These are phyloP conservation scores for Citrullus mucosospermus DNA, from an alignment of 306 rosid genomes.

Conservation along the genomic window DNA sequence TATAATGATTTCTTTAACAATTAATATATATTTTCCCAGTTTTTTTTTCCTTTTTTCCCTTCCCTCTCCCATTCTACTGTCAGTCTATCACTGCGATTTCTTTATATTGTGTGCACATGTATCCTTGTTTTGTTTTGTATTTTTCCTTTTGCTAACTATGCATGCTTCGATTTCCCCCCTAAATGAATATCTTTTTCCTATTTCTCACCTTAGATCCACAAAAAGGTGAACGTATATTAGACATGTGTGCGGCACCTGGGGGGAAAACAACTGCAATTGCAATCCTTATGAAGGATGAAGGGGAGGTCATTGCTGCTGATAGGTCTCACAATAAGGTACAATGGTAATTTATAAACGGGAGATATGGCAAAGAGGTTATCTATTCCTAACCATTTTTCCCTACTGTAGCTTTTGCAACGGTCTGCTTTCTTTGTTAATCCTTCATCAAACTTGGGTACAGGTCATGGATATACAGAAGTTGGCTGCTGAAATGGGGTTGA, in stretches of 20 bases:
- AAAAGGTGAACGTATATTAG: conserved; percentile 73
- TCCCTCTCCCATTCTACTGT: too few species aligned
- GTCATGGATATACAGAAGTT: conserved; percentile 70
- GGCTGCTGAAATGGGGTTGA: conserved; percentile 91
- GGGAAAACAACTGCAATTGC: conserved; percentile 97
- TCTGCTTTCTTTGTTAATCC: background rate
- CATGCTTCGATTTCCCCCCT: background rate
- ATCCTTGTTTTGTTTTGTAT: background rate
- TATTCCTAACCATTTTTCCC: background rate
- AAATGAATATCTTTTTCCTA: background rate
- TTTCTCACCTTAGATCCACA: conserved; percentile 56
- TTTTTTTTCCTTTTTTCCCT: background rate
- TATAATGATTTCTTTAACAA: background rate
- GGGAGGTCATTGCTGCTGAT: conserved; percentile 83
- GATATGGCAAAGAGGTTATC: conserved; percentile 1
- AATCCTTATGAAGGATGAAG: conserved; percentile 81
- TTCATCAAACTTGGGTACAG: conserved; percentile 25
- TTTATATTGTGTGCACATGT: background rate
- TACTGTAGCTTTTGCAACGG: background rate
- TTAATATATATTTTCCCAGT: background rate
- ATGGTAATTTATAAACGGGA: background rate
- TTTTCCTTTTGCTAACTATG: background rate
- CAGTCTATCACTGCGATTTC: background rate
- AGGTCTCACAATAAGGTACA: conserved; percentile 94
- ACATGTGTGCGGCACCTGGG: conserved; percentile 99